Percentiles rank a stretch among this genome's conserved stretches.
Conservation (phyloP, 306 rosid species). For the Castanea mollissima region DNA sequence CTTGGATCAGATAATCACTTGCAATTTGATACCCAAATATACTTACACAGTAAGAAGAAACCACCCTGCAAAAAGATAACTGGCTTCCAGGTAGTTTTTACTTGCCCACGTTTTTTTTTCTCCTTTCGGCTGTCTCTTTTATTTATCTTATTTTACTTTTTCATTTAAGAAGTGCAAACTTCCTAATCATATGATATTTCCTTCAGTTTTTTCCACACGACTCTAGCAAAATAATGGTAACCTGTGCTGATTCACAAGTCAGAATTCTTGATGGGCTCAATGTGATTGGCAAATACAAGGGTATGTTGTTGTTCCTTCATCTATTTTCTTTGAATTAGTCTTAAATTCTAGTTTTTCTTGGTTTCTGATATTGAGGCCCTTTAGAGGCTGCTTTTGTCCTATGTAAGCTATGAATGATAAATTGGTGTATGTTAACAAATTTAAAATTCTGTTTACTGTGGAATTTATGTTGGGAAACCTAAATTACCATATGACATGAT, state of each 20-base stretch:
- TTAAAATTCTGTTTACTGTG: not conserved
- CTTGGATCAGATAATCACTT: slow-evolving; percentile 63
- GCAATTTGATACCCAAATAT: slow-evolving; percentile 59
- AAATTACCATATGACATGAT: not conserved
- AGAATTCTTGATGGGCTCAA: slow-evolving; percentile 71
- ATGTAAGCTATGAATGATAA: not conserved
- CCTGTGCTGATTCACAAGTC: slow-evolving; percentile 84
- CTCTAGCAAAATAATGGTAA: slow-evolving; percentile 71
- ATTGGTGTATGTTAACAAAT: not conserved
- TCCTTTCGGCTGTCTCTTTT: slow-evolving; percentile 2
- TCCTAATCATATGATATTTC: slow-evolving; percentile 15
- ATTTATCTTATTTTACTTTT: not conserved
- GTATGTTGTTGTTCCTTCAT: slow-evolving; percentile 36
- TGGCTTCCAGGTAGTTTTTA: slow-evolving; percentile 70
- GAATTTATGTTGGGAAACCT: slow-evolving; percentile 12
- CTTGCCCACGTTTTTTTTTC: slow-evolving; percentile 16
- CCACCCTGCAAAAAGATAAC: slow-evolving; percentile 72
- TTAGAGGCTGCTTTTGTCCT: not conserved
- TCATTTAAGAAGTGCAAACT: not conserved
- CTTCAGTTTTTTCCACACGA: slow-evolving; percentile 79
- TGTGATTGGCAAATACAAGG: slow-evolving; percentile 78
- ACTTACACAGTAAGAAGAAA: slow-evolving; percentile 73
- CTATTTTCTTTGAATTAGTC: not conserved
- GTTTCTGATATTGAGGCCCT: not conserved
- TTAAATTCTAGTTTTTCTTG: slow-evolving; percentile 1